Conservation (phyloP, 352 stramenopile species). For the Phytophthora ohioensis region DNA sequence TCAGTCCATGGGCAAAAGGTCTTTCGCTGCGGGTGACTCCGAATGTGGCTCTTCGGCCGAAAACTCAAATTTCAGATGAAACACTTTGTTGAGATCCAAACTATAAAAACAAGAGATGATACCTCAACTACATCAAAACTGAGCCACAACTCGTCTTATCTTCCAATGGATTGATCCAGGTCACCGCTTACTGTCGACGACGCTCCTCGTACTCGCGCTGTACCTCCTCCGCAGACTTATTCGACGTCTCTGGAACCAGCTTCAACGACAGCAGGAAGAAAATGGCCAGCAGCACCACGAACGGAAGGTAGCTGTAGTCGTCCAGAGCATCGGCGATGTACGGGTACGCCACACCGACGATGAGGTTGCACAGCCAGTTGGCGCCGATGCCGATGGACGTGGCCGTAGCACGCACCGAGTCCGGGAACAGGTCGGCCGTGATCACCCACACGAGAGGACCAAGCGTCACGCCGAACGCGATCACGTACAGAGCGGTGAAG, state of each 20-base stretch:
- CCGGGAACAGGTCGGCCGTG: conserved; percentile 32
- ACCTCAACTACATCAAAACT: too few species aligned
- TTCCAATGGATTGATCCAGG: too few species aligned
- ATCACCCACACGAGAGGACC: conserved; percentile 30
- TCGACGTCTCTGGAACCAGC: conserved; percentile 60
- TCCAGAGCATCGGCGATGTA: conserved; percentile 51
- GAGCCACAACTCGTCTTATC: too few species aligned
- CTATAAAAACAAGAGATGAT: too few species aligned
- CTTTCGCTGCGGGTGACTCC: too few species aligned
- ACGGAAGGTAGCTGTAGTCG: conserved; percentile 55
- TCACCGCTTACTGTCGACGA: background rate
- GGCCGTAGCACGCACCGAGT: conserved; percentile 34
- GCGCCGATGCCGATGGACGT: conserved; percentile 49
- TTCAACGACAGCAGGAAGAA: conserved; percentile 51
- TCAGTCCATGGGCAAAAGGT: too few species aligned
- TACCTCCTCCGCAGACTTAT: conserved; percentile 65
- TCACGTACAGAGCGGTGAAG: conserved; percentile 17
- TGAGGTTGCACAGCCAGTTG: conserved; percentile 62
- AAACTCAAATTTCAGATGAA: too few species aligned
- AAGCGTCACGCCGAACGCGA: conserved; percentile 19
- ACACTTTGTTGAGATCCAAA: too few species aligned
- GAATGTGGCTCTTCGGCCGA: too few species aligned
- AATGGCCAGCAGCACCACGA: conserved; percentile 51
- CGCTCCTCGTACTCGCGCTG: conserved; percentile 44
- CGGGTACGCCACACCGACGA: conserved; percentile 61